Conservation (phyloP, 2,329 filamentous ascomycete species). For the Blastomyces emzantsi region DNA sequence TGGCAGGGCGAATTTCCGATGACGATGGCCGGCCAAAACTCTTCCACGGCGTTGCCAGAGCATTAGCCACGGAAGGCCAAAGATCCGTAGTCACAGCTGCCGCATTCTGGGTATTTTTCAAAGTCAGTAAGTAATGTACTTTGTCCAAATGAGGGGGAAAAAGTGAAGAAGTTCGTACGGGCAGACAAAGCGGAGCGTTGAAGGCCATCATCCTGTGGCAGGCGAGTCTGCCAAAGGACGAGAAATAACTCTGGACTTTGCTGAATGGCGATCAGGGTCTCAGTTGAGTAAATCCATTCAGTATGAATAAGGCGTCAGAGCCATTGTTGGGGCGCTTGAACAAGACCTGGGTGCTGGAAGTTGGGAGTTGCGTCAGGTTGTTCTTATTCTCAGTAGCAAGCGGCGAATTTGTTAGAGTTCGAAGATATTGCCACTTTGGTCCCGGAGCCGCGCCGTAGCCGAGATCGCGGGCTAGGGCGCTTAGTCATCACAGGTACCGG, state of each 20-base stretch:
- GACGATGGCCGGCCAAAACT: conserved; percentile 21
- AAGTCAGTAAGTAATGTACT: neutral
- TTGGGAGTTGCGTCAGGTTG: conserved; percentile 5
- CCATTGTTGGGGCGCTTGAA: conserved; percentile 4
- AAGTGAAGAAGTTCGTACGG: conserved; percentile 30
- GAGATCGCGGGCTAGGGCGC: neutral
- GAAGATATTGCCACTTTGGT: conserved; percentile 7
- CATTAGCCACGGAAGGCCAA: conserved; percentile 37
- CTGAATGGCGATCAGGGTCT: neutral
- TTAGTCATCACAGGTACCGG: conserved; percentile 2
- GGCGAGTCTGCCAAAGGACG: conserved; percentile 5
- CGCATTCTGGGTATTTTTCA: conserved; percentile 33
- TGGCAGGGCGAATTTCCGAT: conserved; percentile 9
- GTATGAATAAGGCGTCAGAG: neutral
- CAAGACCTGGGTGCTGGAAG: neutral
- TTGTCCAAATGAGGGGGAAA: neutral
- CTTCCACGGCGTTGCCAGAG: conserved; percentile 32
- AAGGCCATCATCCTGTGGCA: conserved; percentile 45
- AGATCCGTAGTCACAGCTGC: conserved; percentile 35
- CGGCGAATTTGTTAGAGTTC: conserved; percentile 8
- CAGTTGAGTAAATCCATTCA: conserved; percentile 2
- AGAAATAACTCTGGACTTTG: neutral
- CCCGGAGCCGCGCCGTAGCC: neutral
- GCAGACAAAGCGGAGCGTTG: conserved; percentile 40
- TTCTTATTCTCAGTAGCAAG: neutral